Base-by-base conservation (phyloP, 345 rosid genomes). In the Aquilaria malaccensis region DNA sequence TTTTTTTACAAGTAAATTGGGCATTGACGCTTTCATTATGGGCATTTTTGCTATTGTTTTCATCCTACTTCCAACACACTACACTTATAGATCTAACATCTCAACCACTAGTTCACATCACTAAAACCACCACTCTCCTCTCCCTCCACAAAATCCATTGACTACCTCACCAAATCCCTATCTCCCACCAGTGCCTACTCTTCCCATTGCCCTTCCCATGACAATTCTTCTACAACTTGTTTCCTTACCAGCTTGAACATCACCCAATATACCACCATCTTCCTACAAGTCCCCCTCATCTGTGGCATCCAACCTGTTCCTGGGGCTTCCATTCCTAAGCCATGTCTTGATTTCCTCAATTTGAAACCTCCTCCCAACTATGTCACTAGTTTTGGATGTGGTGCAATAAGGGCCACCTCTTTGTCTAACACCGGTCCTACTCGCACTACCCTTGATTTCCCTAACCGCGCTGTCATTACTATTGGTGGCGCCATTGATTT, bases 371-470 rank as follows among this genome's bases (percentile, higher is more conserved):
- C 92, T 5, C 55, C 90, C 0, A 93, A 93, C 13, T 93, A 93
- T 60, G 99, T 93, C 7, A 96, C 97, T 12, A 94, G 97, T 11
- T 75, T 90, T 15, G 97, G 97, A 7, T 96, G 96, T 75, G 96
- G 99, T 31, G 99, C 99, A 43, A 94, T 95, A 0, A 92, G 99
- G 0, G 87, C 89, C 74, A 90, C 99, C 6, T 87, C 97, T n/a
- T 81, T 96, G 3, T 94, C 97, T 2, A 95, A 93, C 77, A 94
- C 89, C 32, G 97, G 97, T 51, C 98, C 95, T 0, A 95, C 97
- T 56, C 87, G 97, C 30, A 91, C 96, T 4, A 95, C 97, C 41
- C 98, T 92, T 0, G 97, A 89, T 69, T 77, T 93, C 0, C 96
- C 98, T 30, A 92, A 89, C 48, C 76, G 94, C 0, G 82, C 91